A percentile compares a stretch with the other conserved stretches of the same genome.
These are phyloP conservation scores for Mycena albidolilacea DNA, from an alignment of 768 basidiomycete species.

Conservation along the genomic window DNA sequence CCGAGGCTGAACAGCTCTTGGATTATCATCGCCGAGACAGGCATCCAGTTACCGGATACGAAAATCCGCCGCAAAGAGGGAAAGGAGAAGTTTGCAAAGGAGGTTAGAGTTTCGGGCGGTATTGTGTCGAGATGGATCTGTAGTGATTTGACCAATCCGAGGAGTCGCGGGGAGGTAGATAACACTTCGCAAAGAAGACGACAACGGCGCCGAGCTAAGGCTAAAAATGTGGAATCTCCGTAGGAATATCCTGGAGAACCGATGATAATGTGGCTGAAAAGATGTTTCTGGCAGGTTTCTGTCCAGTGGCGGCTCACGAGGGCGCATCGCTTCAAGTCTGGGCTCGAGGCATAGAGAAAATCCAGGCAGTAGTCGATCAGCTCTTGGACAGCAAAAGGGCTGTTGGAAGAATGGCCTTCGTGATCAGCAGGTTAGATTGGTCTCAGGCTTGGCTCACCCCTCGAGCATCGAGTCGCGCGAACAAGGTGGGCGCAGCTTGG, in stretches of 20 bases:
- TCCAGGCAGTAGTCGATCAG: slow-evolving; percentile 33
- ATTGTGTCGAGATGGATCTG: slow-evolving; percentile 16
- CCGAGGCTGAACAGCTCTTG: slow-evolving; percentile 9
- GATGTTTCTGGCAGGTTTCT: slow-evolving; percentile 12
- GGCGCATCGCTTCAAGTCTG: slow-evolving; percentile 27
- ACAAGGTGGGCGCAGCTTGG: no score
- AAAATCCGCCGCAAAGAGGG: slow-evolving; percentile 1
- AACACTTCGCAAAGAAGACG: slow-evolving; percentile 11
- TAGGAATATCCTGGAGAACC: slow-evolving; percentile 18
- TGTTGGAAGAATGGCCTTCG: background rate
- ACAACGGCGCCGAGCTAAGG: slow-evolving; percentile 5
- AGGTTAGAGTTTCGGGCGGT: background rate
- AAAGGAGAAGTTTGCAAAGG: background rate
- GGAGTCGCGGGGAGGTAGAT: background rate
- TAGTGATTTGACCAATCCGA: background rate
- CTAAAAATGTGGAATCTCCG: slow-evolving; percentile 1
- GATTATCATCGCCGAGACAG: background rate
- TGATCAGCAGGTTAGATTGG: background rate
- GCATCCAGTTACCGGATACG: slow-evolving; percentile 26
- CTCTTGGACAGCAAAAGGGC: slow-evolving; percentile 25
- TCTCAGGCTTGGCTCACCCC: background rate
- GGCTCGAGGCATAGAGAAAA: slow-evolving; percentile 21
- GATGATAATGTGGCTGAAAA: slow-evolving; percentile 20
- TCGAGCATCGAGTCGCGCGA: background rate
- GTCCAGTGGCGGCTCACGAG: slow-evolving; percentile 28